Base-by-base conservation (phyloP, 2,329 filamentous ascomycete species). In the Clathrospora elynae region DNA sequence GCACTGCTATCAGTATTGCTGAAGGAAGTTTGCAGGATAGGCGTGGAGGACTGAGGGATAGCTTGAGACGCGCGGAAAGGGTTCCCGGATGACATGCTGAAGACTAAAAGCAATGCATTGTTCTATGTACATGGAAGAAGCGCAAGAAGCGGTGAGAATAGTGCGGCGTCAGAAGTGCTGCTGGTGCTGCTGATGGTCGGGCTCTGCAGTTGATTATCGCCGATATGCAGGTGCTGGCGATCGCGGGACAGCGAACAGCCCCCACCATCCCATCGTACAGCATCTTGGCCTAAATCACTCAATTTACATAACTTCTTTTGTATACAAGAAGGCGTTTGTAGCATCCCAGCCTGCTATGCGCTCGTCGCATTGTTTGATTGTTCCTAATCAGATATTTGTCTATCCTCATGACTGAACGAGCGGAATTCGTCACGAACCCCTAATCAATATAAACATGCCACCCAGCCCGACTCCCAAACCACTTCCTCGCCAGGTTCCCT, bases 401-500 rank as follows among this genome's bases (percentile, higher is more conserved):
- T n/a, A 19, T 33, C 14, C 5, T 18, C 9, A 42, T 34, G 28
- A 9, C 12, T n/a, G n/a, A n/a, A n/a, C n/a, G n/a, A n/a, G n/a
- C n/a, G n/a, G n/a, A n/a, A n/a, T n/a, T n/a, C n/a, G n/a, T n/a
- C n/a, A n/a, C n/a, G n/a, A n/a, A n/a, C 42, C 28, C 17, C 81
- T 74, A 73, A 79, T 87, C 66, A 42, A 76, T 71, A 64, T 85
- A 85, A 34, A 85, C 80, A 67, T 76, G 75, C 82, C 82, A 85
- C 33, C 78, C 79, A 43, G 74, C 74, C 33, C 75, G 70, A 32
- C 67, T 69, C 14, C 77, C 80, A 55, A 79, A 82, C 72, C 82
- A 85, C 47, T 75, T 77, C 55, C 77, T 72, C 6, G 82, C 81
- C 51, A 87, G 69, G 28, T 69, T 70, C 10, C 75, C 77, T 24